phyloP scores from a whole-genome alignment of 306 rosid genomes.

The Glycine soja region DNA sequence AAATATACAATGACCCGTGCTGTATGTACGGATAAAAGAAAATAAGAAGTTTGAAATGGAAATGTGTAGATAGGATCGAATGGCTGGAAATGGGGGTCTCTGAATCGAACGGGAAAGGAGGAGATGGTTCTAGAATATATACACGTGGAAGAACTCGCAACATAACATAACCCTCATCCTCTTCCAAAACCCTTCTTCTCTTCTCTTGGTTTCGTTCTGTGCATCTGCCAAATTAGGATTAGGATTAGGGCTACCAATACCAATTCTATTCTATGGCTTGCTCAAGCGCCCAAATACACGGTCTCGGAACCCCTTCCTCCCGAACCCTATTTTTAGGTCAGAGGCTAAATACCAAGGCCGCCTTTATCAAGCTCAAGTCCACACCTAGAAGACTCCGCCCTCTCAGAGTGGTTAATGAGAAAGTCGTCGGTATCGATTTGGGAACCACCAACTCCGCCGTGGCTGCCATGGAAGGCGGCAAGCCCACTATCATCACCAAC shows the following conservation, averaged over 20 bases:
- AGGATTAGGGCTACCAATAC: constrained; percentile 13
- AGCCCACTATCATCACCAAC: constrained; percentile 84
- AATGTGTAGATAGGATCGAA: too few relatives aligned
- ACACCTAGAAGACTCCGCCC: constrained; percentile 43
- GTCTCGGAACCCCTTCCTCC: constrained; percentile 61
- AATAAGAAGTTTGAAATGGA: too few relatives aligned
- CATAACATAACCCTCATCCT: constrained; percentile 40
- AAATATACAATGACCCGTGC: too few relatives aligned
- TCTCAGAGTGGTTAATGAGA: constrained; percentile 73
- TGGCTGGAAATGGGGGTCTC: too few relatives aligned
- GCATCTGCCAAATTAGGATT: not conserved
- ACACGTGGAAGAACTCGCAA: constrained; percentile 35
- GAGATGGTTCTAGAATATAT: constrained; percentile 52
- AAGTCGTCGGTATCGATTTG: constrained; percentile 82
- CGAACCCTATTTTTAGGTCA: constrained; percentile 67
- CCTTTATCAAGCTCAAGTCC: constrained; percentile 54
- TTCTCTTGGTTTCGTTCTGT: not conserved
- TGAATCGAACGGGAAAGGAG: not conserved
- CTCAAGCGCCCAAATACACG: constrained; percentile 76
- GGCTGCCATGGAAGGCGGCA: constrained; percentile 93
- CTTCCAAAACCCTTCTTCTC: not conserved
- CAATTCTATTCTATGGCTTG: constrained; percentile 53
- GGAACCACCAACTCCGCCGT: constrained; percentile 89
- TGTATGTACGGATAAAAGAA: too few relatives aligned
- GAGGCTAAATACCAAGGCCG: constrained; percentile 41